Evolutionary conservation across 169 alveolate species (phyloP).

Genomic region (Cryptosporidium viatorum): DNA sequence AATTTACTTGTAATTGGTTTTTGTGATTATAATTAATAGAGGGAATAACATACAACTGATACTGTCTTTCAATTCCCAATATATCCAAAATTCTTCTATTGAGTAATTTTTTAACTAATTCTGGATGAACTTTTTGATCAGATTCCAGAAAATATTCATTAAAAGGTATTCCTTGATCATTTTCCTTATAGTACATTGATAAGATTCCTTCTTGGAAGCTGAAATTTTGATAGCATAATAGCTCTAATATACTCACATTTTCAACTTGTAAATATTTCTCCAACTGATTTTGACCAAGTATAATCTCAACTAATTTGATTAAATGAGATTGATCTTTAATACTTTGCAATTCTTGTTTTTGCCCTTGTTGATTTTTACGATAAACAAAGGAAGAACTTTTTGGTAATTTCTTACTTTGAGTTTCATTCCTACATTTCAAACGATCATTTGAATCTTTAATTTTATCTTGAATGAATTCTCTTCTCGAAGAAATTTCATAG

Average conservation of each 20-base stretch:
- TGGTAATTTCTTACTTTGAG: background rate
- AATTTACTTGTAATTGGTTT: too few relatives aligned
- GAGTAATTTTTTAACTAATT: background rate
- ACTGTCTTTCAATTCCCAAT: conserved; percentile 42
- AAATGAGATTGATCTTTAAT: background rate
- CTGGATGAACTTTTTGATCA: background rate
- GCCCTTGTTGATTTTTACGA: too few relatives aligned
- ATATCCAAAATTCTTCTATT: background rate
- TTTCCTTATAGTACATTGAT: conserved; percentile 34
- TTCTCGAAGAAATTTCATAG: background rate
- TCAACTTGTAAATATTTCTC: background rate
- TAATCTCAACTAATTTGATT: background rate
- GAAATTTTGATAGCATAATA: conserved; percentile 15
- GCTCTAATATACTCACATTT: conserved; percentile 5
- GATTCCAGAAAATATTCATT: background rate
- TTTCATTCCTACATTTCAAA: too few relatives aligned
- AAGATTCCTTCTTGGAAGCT: conserved; percentile 34
- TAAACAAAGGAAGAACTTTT: background rate
- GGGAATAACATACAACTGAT: background rate
- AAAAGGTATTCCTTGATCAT: background rate
- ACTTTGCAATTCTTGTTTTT: background rate
- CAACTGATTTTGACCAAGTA: background rate
- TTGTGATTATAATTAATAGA: background rate
- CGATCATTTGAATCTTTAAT: too few relatives aligned
- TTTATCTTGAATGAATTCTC: background rate